Percentiles rank a stretch among this genome's conserved stretches.
Conservation (phyloP, 768 basidiomycete genomes). For the Boletus barrowsii region DNA sequence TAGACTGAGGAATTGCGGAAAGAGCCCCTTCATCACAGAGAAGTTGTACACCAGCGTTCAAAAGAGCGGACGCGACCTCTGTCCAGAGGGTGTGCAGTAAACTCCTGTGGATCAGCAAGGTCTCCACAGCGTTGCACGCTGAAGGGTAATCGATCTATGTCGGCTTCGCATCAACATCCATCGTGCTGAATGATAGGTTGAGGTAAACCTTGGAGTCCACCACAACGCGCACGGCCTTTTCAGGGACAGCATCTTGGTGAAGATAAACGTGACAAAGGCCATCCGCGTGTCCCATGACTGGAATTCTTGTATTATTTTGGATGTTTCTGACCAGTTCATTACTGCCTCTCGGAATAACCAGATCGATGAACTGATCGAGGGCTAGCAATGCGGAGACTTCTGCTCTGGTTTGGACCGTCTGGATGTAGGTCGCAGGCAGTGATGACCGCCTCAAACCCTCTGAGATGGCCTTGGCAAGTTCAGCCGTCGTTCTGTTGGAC, state of each 20-base stretch:
- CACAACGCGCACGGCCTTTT: constrained; percentile 79
- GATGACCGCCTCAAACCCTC: constrained; percentile 68
- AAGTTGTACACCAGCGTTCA: constrained; percentile 68
- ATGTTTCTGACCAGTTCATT: constrained; percentile 86
- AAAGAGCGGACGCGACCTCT: constrained; percentile 66
- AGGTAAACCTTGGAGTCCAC: constrained; percentile 83
- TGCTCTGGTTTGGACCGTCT: constrained; percentile 85
- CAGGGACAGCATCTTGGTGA: constrained; percentile 73
- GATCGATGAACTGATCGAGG: constrained; percentile 90
- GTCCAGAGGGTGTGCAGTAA: constrained; percentile 78
- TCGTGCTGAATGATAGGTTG: not conserved
- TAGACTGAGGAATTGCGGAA: constrained; percentile 46
- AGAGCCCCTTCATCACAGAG: constrained; percentile 74
- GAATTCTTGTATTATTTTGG: constrained; percentile 86
- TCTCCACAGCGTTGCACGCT: constrained; percentile 93
- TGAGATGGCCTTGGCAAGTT: constrained; percentile 79
- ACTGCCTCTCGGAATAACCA: constrained; percentile 95
- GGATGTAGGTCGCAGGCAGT: constrained; percentile 80
- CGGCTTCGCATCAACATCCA: not conserved
- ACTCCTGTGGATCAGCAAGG: constrained; percentile 77
- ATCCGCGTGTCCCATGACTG: constrained; percentile 99
- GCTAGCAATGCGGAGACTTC: constrained; percentile 86
- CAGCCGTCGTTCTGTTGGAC: constrained; percentile 72
- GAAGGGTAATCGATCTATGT: constrained; percentile 87
- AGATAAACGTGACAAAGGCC: constrained; percentile 90